Conservation (phyloP, 805 yeast species). For the Metschnikowia koreensis region DNA sequence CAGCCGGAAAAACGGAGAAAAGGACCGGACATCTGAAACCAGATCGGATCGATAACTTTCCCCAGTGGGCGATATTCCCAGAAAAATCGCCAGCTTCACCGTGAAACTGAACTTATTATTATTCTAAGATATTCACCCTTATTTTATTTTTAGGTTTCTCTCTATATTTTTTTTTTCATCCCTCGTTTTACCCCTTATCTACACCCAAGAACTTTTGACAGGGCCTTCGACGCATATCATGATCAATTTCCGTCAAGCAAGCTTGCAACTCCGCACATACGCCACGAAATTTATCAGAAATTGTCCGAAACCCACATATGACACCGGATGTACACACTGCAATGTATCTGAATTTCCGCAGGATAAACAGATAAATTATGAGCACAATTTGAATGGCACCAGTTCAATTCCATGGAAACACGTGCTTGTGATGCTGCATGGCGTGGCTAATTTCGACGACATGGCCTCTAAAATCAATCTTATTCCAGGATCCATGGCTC, state of each 20-base stretch:
- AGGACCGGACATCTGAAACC: no score
- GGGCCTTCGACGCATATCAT: constrained; percentile 2
- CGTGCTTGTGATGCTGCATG: constrained; percentile 50
- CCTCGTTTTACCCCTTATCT: no score
- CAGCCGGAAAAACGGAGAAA: no score
- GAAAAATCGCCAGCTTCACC: no score
- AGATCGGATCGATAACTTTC: no score
- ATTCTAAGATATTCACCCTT: no score
- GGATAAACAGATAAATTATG: constrained; percentile 40
- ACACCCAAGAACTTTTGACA: no score
- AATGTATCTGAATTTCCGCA: constrained; percentile 37
- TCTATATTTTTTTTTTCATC: no score
- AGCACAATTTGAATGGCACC: constrained; percentile 45
- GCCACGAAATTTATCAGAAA: constrained; percentile 7
- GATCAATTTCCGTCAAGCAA: neutral
- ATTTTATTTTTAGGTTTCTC: no score
- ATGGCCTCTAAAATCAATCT: constrained; percentile 55
- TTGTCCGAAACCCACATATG: constrained; percentile 52
- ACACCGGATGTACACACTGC: constrained; percentile 66
- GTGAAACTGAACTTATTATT: no score
- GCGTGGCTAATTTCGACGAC: constrained; percentile 28
- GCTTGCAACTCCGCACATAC: neutral
- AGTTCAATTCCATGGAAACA: constrained; percentile 55
- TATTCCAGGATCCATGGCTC: constrained; percentile 43
- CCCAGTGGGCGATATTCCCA: no score